Evolutionary conservation across 768 basidiomycete species (phyloP).

Genomic region (Tulasnella sp.): DNA sequence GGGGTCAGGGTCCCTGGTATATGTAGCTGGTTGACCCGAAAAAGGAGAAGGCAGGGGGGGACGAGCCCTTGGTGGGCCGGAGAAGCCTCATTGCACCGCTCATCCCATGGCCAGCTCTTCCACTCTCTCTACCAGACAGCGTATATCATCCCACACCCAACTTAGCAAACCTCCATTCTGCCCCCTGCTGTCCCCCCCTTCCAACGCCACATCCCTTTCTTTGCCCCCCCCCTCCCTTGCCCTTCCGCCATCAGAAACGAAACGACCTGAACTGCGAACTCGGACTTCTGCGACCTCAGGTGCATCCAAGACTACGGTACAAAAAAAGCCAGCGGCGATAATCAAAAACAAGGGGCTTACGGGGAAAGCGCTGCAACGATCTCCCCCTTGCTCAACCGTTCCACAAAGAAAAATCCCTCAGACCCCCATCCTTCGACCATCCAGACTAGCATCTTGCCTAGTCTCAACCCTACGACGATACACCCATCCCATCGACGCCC

Average conservation of each 20-base stretch:
- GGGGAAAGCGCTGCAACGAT: not conserved
- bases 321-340: not conserved
- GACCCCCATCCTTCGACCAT: not conserved
- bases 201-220: conserved; percentile 15
- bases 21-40: not conserved
- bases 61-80: conserved; percentile 15
- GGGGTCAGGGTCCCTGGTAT: not conserved
- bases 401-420: conserved; percentile 4
- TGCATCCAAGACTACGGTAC: not conserved
- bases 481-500: not conserved
- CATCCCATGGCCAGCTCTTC: conserved; percentile 13
- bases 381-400: not conserved
- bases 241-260: not conserved
- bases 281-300: not conserved
- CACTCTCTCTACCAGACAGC: not conserved
- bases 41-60: conserved; percentile 6
- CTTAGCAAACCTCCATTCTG: not conserved
- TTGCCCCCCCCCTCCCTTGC: not conserved
- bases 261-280: not conserved
- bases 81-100: conserved; percentile 19
- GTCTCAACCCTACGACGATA: not conserved
- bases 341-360: not conserved
- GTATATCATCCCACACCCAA: conserved; percentile 21
- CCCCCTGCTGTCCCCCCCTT: not conserved
- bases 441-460: not conserved